phyloP scores from a whole-genome alignment of 805 yeast species.

The Wickerhamiella siamensis region DNA sequence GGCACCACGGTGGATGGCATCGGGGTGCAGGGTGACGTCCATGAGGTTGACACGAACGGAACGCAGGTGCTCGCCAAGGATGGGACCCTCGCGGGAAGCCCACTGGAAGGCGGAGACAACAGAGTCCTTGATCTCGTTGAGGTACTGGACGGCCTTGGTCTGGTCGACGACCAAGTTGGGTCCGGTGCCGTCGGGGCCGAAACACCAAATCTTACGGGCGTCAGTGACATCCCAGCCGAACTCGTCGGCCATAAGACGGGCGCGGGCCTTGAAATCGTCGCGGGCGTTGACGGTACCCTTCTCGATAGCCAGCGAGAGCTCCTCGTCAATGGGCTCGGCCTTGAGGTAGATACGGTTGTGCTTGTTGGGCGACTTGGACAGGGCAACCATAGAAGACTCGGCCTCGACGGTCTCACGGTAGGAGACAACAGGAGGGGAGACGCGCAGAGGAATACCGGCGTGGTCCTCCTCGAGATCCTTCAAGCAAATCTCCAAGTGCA shows the following conservation, averaged over 20 bases:
- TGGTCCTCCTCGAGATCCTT: constrained; percentile 94
- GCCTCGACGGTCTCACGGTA: constrained; percentile 96
- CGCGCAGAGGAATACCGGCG: constrained; percentile 98
- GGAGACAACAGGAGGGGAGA: constrained; percentile 94
- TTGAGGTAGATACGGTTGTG: constrained; percentile 98
- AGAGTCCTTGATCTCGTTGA: constrained; percentile 97
- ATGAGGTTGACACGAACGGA: constrained; percentile 93
- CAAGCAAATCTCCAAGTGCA: constrained; percentile 97
- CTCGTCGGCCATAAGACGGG: constrained; percentile 96
- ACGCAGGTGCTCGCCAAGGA: constrained; percentile 93
- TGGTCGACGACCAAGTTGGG: constrained; percentile 98
- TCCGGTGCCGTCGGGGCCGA: constrained; percentile 99
- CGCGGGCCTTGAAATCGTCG: constrained; percentile 98
- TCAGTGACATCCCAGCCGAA: constrained; percentile 99
- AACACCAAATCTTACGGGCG: constrained; percentile 99
- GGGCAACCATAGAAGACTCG: constrained; percentile 89
- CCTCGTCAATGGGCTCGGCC: constrained; percentile 95
- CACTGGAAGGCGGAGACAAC: constrained; percentile 99
- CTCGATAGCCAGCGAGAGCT: constrained; percentile 84
- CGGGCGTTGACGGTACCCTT: constrained; percentile 80
- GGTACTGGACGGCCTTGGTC: constrained; percentile 99
- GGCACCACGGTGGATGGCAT: constrained; percentile 99
- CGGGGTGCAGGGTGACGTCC: constrained; percentile 99
- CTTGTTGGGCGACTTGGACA: constrained; percentile 99
- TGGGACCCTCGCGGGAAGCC: constrained; percentile 99